Percentiles rank a stretch among this genome's conserved stretches.
These are phyloP conservation scores for Phytophthora crassamura DNA, from an alignment of 352 stramenopile genomes.

Conservation along the genomic window DNA sequence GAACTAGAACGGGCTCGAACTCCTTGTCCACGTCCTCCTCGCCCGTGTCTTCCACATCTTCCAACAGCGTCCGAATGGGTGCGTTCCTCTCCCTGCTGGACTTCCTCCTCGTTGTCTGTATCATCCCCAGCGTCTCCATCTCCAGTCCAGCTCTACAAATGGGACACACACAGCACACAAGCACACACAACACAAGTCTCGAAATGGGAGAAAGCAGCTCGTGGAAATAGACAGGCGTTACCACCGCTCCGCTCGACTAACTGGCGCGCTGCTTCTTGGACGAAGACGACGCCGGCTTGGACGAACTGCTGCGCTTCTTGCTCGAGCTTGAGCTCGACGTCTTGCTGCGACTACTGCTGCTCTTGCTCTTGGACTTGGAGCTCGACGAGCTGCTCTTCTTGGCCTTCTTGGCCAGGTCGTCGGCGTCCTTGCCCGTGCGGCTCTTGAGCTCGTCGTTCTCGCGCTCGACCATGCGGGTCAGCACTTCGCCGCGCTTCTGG, in stretches of 20 bases:
- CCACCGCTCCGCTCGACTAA: slow-evolving; percentile 38
- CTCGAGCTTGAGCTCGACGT: slow-evolving; percentile 64
- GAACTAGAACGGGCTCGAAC: neutral
- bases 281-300: slow-evolving; percentile 51
- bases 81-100: neutral
- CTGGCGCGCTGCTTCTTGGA: slow-evolving; percentile 76
- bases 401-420: slow-evolving; percentile 82
- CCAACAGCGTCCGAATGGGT: slow-evolving; percentile 37
- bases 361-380: slow-evolving; percentile 69
- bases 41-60: slow-evolving; percentile 30
- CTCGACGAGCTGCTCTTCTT: slow-evolving; percentile 73
- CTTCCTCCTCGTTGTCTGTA: slow-evolving; percentile 4
- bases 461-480: slow-evolving; percentile 96
- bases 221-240: slow-evolving; percentile 39
- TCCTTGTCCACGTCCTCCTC: slow-evolving; percentile 7
- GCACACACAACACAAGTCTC: slow-evolving; percentile 6
- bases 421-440: slow-evolving; percentile 76
- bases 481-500: slow-evolving; percentile 95
- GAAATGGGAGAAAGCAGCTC: slow-evolving; percentile 19
- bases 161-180: slow-evolving; percentile 13
- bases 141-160: slow-evolving; percentile 13
- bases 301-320: slow-evolving; percentile 79
- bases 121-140: too few relatives aligned
- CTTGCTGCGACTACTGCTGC: slow-evolving; percentile 55
- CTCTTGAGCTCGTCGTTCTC: slow-evolving; percentile 92